Evolutionary conservation across 2,329 filamentous ascomycete species (phyloP), one percentile per base, ranked within the genome.

Genomic region (Lecanoromycetidae sp.): DNA sequence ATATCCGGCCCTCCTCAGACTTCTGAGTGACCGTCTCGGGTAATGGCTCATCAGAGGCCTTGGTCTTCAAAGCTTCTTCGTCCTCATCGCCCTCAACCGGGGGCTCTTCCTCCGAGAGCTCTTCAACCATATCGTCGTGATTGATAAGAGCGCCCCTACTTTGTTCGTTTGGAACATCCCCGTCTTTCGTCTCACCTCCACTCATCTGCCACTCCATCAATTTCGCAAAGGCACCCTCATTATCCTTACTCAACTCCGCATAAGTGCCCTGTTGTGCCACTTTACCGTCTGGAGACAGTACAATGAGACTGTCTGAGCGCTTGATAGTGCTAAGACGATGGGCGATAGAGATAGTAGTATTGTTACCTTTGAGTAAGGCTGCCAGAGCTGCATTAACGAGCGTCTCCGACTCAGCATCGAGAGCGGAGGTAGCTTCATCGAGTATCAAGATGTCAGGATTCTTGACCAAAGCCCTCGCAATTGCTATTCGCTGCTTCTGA

Each of bases 191-290:
- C 27, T 94, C 87, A 7, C 84, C 83, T 10, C 88, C 90, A 57
- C 76, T 91, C 78, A 96, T 84, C 67, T 98, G 91, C 88, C 88
- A 96, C 66, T 96, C 90, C 91, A 98, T 98, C 44, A 98, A 71
- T 66, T 84, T 91, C 57, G 81, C 90, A 61, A 98, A 98, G 2
- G 88, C 87, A 44, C 90, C 93, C 8, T 82, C 70, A 13, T 76
- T 75, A 50, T 86, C 78, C 4, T 75, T 71, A 44, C 81, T 84
- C 19, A 98, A 75, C 54, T 87, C 76, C 20, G 74, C 68, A 62
- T 94, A 98, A 49, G 82, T 83, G 48, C 91, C 91, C 54, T 84
- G 84, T 63, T 98, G 90, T 2, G 90, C 91, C 3, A 98, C 90
- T 49, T 76, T 82, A 53, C 91, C 93, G 58, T 95, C 82, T 48